These are phyloP conservation scores for Thymus quinquecostatus DNA, from an alignment of 257 asterid genomes.

Conservation along the genomic window DNA sequence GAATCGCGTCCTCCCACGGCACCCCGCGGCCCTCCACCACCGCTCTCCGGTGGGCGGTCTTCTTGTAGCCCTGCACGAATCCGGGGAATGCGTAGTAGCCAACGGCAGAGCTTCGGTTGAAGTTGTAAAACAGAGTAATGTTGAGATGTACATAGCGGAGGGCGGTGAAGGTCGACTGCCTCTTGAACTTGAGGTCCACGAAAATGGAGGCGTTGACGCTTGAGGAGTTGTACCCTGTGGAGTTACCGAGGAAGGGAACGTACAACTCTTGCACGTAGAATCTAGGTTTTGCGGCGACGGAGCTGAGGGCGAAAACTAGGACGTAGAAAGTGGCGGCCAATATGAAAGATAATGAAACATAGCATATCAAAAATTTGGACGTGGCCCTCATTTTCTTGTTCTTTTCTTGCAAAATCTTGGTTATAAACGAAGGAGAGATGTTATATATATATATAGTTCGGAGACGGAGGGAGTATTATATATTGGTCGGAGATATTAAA, in stretches of 20 bases:
- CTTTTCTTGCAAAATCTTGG: no score
- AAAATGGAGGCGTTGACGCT: not conserved
- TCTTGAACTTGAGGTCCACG: conserved; percentile 33
- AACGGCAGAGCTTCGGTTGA: conserved; percentile 1
- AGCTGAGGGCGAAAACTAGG: not conserved
- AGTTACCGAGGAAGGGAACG: conserved; percentile 28
- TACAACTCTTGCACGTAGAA: conserved; percentile 27
- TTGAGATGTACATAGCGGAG: conserved; percentile 15
- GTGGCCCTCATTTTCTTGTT: no score
- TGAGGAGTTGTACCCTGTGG: not conserved
- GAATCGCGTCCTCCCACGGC: no score
- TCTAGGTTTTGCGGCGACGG: conserved; percentile 19
- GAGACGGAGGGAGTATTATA: no score
- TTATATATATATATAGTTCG: no score
- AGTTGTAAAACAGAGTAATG: conserved; percentile 22
- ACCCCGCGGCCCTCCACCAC: no score
- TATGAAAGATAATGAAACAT: not conserved
- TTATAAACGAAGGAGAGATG: no score
- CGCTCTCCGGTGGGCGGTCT: no score
- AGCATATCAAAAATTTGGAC: no score
- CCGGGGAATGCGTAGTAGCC: no score
- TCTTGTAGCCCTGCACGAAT: no score
- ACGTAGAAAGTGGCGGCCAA: not conserved
- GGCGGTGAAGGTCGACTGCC: not conserved
- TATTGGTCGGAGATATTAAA: no score